Conservation (phyloP, 2,329 filamentous ascomycete genomes). For the Fusarium temperatum region DNA sequence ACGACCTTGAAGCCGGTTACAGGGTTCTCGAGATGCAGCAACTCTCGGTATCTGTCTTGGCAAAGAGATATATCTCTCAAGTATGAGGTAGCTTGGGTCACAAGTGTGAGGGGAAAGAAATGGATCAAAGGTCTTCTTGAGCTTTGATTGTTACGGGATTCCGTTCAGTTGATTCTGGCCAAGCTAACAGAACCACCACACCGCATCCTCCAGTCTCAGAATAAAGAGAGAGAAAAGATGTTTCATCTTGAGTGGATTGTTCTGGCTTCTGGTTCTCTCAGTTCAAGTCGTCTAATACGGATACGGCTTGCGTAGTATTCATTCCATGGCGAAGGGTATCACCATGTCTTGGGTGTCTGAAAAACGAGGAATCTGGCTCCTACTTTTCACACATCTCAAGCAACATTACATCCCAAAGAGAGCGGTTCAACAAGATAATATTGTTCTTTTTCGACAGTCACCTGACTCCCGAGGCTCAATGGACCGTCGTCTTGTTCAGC, state of each 20-base stretch:
- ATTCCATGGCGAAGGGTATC: background rate
- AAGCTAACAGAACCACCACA: background rate
- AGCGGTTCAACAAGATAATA: too few species aligned
- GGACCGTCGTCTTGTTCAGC: background rate
- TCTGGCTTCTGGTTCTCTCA: too few species aligned
- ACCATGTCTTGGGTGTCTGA: background rate
- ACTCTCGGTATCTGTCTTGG: too few species aligned
- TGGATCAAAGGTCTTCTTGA: background rate
- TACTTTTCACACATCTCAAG: background rate
- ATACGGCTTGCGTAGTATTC: too few species aligned
- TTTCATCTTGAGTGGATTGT: too few species aligned
- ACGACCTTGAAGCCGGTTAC: background rate
- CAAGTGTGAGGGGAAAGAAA: rapidly evolving
- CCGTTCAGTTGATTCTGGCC: background rate
- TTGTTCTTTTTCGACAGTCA: background rate
- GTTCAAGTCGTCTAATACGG: too few species aligned
- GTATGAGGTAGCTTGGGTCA: too few species aligned
- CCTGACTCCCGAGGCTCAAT: background rate
- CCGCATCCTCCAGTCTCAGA: background rate
- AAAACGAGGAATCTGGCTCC: too few species aligned
- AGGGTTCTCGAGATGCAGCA: background rate
- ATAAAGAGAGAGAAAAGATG: too few species aligned
- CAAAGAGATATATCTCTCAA: too few species aligned
- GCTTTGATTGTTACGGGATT: background rate
- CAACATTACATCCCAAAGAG: background rate